These are phyloP conservation scores for Taiwanofungus camphoratus DNA, from an alignment of 1,284 basidiomycete genomes.

Conservation along the genomic window DNA sequence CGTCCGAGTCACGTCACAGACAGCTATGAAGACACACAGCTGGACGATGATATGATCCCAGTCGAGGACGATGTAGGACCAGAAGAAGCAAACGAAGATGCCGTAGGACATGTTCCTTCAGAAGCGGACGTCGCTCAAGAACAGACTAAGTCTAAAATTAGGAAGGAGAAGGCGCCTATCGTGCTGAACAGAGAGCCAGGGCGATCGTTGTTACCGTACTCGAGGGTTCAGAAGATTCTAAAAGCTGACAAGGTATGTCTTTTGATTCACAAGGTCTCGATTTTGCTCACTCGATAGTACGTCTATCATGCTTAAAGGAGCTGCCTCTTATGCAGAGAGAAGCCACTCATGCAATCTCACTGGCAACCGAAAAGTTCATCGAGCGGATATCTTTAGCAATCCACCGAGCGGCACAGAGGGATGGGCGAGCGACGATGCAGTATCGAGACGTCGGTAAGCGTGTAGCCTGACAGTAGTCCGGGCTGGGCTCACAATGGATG, in stretches of 20 bases:
- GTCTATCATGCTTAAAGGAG: slow-evolving; percentile 42
- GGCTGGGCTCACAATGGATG: neutral
- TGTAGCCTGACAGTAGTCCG: slow-evolving; percentile 1
- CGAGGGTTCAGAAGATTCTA: slow-evolving; percentile 72
- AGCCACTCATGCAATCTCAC: slow-evolving; percentile 64
- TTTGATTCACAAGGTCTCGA: neutral
- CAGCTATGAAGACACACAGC: neutral
- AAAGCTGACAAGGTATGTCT: slow-evolving; percentile 67
- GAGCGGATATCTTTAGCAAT: slow-evolving; percentile 56
- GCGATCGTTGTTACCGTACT: slow-evolving; percentile 62
- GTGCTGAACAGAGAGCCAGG: slow-evolving; percentile 32
- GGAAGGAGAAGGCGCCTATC: slow-evolving; percentile 10
- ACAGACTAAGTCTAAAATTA: slow-evolving; percentile 4
- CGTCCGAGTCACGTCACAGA: neutral
- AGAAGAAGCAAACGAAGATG: neutral
- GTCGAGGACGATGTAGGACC: neutral
- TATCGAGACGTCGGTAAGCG: slow-evolving; percentile 62
- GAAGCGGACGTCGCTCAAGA: neutral
- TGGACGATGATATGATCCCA: neutral
- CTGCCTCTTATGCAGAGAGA: slow-evolving; percentile 68
- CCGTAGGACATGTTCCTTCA: neutral
- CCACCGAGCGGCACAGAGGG: slow-evolving; percentile 53
- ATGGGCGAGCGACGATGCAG: slow-evolving; percentile 62
- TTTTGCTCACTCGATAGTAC: neutral
- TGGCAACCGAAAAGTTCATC: slow-evolving; percentile 78